Evolutionary conservation across 345 rosid species (phyloP).

Genomic region (Eutrema yunnanense): DNA sequence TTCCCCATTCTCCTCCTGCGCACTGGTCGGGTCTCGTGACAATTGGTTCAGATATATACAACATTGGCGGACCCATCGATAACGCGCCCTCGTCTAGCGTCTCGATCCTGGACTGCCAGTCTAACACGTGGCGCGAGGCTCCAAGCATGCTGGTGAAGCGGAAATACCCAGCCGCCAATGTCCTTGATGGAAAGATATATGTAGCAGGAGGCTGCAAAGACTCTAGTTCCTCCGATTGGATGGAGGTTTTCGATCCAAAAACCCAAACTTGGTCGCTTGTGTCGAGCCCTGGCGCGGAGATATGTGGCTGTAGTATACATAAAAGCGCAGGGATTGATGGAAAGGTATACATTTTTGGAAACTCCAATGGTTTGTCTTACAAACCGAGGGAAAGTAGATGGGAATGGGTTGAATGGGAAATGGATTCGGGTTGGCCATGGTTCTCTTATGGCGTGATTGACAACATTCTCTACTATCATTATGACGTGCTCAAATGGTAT

Average conservation of each 20-base stretch:
- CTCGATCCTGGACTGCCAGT: conserved; percentile 56
- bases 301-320: background rate
- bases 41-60: conserved; percentile 37
- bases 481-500: conserved; percentile 53
- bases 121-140: conserved; percentile 43
- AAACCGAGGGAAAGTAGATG: conserved; percentile 25
- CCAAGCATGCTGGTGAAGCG: conserved; percentile 49
- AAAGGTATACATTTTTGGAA: background rate
- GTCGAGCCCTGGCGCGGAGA: background rate
- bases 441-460: conserved; percentile 45
- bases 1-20: conserved; percentile 14
- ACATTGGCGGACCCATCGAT: conserved; percentile 47
- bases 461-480: conserved; percentile 48
- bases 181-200: conserved; percentile 45
- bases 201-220: conserved; percentile 60
- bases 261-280: conserved; percentile 32
- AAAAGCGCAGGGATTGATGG: background rate
- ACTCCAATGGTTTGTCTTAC: background rate
- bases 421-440: background rate
- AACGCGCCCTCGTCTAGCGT: conserved; percentile 45
- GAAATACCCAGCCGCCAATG: conserved; percentile 42
- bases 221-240: conserved; percentile 47
- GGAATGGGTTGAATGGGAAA: conserved; percentile 44
- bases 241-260: conserved; percentile 56
- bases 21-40: conserved; percentile 17